Evolutionary conservation across 1,139 yeast genomes (phyloP), one percentile per base, ranked within the genome.

Genomic region (Kodamaea fungicola): DNA sequence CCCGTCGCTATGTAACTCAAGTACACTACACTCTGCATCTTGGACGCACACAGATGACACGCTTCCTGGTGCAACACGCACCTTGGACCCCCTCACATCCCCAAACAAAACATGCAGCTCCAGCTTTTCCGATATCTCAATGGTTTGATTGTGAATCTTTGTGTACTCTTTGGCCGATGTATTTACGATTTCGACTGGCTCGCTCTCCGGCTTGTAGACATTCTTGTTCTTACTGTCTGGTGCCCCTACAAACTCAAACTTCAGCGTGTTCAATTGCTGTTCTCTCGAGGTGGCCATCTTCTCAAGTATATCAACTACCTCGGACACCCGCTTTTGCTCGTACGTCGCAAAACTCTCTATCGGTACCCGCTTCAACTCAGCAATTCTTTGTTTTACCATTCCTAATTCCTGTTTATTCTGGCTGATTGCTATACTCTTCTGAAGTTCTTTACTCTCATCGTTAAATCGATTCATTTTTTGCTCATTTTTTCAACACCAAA

Each of bases 1-100:
- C 1, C 74, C 74, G 1, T 47, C 43, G n/a, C 61, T 52, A 2
- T 43, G 37, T 1, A 67, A 31, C 2, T 38, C 27, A 4, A 67
- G 21, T 0, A 57, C 37, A 5, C 59, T 53, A 19, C 48, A 30
- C 1, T 10, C 8, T 1, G 57, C 60, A 3, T 46, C 39, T 12
- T 50, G 46, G n/a, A 63, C 34, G 38, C 61, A 62, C 3, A 60
- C 44, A 6, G 70, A 55, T 4, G 48, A 39, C 23, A 42, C 46
- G 32, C 38, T 30, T 39, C 28, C 21, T 8, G 16, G 25, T 6
- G 23, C 13, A 4, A 40, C 42, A 5, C 35, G 28, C 1, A 50
- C 41, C 8, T 47, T 36, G 22, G 55, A 45, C 8, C 36, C 25
- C 12, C 30, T 25, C 19, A 56, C 41, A 9, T 43, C 39, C 10